phyloP scores from a whole-genome alignment of 164 flowering plant species.

The Buxus sempervirens region DNA sequence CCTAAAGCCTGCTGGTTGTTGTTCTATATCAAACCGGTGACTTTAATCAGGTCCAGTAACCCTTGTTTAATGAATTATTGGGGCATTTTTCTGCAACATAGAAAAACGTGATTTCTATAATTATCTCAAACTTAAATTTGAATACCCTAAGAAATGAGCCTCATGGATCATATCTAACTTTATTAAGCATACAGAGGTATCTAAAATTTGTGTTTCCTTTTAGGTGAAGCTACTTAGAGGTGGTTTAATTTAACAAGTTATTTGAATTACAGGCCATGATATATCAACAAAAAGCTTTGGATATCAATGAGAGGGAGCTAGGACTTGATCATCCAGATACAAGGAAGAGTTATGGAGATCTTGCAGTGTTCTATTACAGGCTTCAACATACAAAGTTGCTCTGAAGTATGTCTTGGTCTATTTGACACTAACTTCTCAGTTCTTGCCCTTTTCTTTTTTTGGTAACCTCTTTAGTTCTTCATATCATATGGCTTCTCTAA shows the following conservation, averaged over 20 bases:
- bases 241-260: conserved; percentile 2
- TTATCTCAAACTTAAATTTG: too few species aligned
- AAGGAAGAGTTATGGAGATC: conserved; percentile 99
- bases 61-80: background rate
- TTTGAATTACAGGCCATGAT: conserved; percentile 75
- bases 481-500: too few species aligned
- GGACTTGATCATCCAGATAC: conserved; percentile 99
- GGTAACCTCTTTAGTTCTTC: too few species aligned
- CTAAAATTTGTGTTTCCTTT: background rate
- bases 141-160: too few species aligned
- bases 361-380: conserved; percentile 97
- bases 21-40: conserved; percentile 98
- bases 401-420: conserved; percentile 62
- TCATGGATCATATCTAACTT: too few species aligned
- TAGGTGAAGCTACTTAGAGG: background rate
- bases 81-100: background rate
- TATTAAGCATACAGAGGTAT: too few species aligned
- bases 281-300: conserved; percentile 97
- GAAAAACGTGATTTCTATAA: background rate
- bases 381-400: conserved; percentile 98
- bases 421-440: background rate
- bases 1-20: conserved; percentile 97
- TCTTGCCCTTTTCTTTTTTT: too few species aligned
- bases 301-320: conserved; percentile 95
- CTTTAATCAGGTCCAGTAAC: conserved; percentile 78